These are phyloP conservation scores for Polychaeton citri DNA, from an alignment of 2,329 filamentous ascomycete species.

Conservation along the genomic window DNA sequence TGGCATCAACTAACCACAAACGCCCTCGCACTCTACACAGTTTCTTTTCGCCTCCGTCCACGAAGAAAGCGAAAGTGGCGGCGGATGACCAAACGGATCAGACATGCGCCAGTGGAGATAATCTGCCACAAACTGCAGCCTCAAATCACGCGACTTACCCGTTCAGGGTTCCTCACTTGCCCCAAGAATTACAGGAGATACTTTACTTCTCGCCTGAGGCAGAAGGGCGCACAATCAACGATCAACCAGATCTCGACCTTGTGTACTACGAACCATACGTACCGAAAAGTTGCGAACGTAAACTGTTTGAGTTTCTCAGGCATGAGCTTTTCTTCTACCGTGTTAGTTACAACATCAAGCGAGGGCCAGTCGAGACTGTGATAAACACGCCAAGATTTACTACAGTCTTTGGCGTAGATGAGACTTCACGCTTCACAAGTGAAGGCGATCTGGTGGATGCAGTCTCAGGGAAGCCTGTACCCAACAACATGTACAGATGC, in stretches of 20 bases:
- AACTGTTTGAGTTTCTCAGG: slow-evolving; percentile 59
- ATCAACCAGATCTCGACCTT: slow-evolving; percentile 58
- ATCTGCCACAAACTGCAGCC: slow-evolving; percentile 5
- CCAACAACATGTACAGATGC: slow-evolving; percentile 41
- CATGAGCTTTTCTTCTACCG: slow-evolving; percentile 49
- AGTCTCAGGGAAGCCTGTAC: slow-evolving; percentile 26
- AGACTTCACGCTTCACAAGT: slow-evolving; percentile 45
- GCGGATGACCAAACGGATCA: slow-evolving; percentile 3
- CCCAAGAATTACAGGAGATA: slow-evolving; percentile 27
- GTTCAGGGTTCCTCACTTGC: slow-evolving; percentile 37
- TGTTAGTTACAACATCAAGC: slow-evolving; percentile 43
- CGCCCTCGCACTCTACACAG: slow-evolving; percentile 53
- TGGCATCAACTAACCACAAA: slow-evolving; percentile 5
- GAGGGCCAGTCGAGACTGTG: slow-evolving; percentile 47
- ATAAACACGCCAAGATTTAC: slow-evolving; percentile 51
- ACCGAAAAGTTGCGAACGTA: slow-evolving; percentile 39
- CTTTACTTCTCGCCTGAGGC: slow-evolving; percentile 31
- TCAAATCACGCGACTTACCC: slow-evolving; percentile 41
- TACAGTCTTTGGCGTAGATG: slow-evolving; percentile 48
- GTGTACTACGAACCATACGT: slow-evolving; percentile 66
- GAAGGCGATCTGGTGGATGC: slow-evolving; percentile 27
- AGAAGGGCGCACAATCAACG: slow-evolving; percentile 44
- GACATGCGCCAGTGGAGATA: not conserved
- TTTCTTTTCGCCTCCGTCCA: slow-evolving; percentile 47
- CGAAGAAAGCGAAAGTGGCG: slow-evolving; percentile 27